Conservation (phyloP, 2,329 filamentous ascomycete genomes). For the Volutella citrinella region DNA sequence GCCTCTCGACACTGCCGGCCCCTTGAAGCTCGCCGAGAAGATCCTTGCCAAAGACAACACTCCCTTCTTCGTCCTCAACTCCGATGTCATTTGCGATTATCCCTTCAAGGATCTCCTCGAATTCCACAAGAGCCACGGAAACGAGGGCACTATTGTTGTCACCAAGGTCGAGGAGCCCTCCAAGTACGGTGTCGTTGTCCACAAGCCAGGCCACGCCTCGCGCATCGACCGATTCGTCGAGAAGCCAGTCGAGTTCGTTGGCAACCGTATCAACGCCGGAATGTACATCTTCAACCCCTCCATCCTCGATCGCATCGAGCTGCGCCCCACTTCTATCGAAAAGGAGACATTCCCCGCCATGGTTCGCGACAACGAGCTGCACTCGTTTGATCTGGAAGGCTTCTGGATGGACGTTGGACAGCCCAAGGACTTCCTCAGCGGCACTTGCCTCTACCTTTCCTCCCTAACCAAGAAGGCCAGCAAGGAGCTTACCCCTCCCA, state of each 20-base stretch:
- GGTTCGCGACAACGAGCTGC: conserved; percentile 81
- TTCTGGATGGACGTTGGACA: conserved; percentile 99
- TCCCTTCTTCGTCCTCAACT: conserved; percentile 98
- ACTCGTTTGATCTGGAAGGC: conserved; percentile 94
- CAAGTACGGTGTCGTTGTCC: conserved; percentile 97
- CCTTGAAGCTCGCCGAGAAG: conserved; percentile 90
- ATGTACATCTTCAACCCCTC: conserved; percentile 97
- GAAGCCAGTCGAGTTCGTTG: conserved; percentile 98
- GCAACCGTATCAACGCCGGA: conserved; percentile 97
- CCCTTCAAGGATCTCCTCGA: conserved; percentile 85
- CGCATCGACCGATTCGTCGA: conserved; percentile 98
- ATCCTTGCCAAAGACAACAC: conserved; percentile 89
- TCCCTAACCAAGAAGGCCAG: conserved; percentile 87
- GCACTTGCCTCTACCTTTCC: conserved; percentile 93
- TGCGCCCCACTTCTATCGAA: conserved; percentile 95
- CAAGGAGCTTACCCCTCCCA: conserved; percentile 72
- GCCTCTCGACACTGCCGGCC: conserved; percentile 90
- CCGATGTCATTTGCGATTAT: conserved; percentile 97
- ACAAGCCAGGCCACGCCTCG: conserved; percentile 87
- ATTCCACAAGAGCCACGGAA: conserved; percentile 90
- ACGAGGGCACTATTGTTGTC: conserved; percentile 96
- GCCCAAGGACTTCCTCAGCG: conserved; percentile 95
- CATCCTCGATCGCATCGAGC: conserved; percentile 86
- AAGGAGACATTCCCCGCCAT: conserved; percentile 98
- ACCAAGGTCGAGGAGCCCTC: conserved; percentile 99